These are phyloP conservation scores for Acanthamoeba lenticulata DNA, from an alignment of 208 protist genomes.

Conservation along the genomic window DNA sequence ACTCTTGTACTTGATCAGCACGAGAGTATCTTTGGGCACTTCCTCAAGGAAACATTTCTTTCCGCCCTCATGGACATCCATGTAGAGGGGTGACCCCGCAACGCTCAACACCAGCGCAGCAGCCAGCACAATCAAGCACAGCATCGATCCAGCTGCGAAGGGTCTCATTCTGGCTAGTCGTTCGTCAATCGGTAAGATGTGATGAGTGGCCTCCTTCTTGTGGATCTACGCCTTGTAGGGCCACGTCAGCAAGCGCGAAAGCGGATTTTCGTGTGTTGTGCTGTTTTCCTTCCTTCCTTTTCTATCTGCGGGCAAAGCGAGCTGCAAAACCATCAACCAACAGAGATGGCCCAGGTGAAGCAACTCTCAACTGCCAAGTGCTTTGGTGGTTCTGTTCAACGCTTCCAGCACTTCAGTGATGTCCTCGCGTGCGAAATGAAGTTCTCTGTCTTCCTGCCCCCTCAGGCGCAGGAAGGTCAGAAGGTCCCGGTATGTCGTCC, in stretches of 20 bases:
- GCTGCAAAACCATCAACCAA: background rate
- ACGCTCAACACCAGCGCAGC: background rate
- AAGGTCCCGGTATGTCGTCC: background rate
- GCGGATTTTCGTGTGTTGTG: background rate
- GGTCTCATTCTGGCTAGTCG: background rate
- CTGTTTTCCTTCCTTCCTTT: background rate
- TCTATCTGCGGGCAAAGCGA: background rate
- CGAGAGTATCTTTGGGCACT: constrained; percentile 79
- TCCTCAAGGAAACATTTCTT: constrained; percentile 85
- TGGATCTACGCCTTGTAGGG: background rate
- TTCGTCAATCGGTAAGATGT: background rate
- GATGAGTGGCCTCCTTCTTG: background rate
- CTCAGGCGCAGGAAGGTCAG: background rate
- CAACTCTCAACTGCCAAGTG: constrained; percentile 58
- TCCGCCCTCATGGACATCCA: constrained; percentile 75
- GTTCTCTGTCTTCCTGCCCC: constrained; percentile 65
- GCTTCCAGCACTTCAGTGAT: constrained; percentile 23
- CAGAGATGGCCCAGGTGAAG: constrained; percentile 49
- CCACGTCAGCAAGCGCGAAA: constrained; percentile 20
- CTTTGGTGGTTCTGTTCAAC: constrained; percentile 53
- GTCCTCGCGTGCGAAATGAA: constrained; percentile 63
- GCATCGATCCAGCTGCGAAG: background rate
- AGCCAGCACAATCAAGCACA: background rate
- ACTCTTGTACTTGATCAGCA: constrained; percentile 72
- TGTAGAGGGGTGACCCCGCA: constrained; percentile 66